Evolutionary conservation across 129 eudicot species (phyloP), one percentile per base, ranked within the genome.

Genomic region (Rutidosis leptorrhynchoides): DNA sequence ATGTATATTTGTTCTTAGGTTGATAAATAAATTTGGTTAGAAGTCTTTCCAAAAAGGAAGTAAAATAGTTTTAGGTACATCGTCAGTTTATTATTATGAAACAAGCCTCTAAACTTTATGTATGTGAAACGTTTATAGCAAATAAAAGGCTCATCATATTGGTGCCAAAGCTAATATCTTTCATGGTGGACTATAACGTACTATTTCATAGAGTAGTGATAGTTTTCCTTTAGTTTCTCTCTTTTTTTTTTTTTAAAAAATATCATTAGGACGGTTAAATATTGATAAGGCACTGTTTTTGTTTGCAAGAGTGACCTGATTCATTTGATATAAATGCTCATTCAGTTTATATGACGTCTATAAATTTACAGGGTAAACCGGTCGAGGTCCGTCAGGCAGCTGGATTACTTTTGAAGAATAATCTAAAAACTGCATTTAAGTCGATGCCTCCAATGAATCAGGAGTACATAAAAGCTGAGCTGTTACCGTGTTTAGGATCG

Each of bases 361-460:
- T 48, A 73, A 1, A 73, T 33, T 65, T 32, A 53, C 89, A 93
- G 99, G 95, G 85, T 60, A 84, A 77, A 25, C 80, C 96, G 9
- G 85, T 86, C 76, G 99, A 93, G 79, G 88, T 89, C 56, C 84
- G 99, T n/a, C 99, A 93, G 68, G 96, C 99, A 29, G 96, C 99
- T 57, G 99, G 99, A 32, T 81, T 93, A 77, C 95, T 93, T 75
- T 69, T 93, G 68, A 93, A 93, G 71, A 93, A 93, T 63, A 93
- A 93, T 78, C 83, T 93, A 0, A 80, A 86, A 83, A 80, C 75
- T 40, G 79, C 90, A 58, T 84, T 76, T 30, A 73, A 79, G 22
- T 56, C 84, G 46, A 86, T 93, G 96, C 87, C 95, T 16, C 68
- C 79, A 52, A 77, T 78, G 14, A 86, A 89, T 74, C 92, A 84